Evolutionary conservation across 2,329 filamentous ascomycete genomes (phyloP).

Genomic region (Chaetothyriales sp.): DNA sequence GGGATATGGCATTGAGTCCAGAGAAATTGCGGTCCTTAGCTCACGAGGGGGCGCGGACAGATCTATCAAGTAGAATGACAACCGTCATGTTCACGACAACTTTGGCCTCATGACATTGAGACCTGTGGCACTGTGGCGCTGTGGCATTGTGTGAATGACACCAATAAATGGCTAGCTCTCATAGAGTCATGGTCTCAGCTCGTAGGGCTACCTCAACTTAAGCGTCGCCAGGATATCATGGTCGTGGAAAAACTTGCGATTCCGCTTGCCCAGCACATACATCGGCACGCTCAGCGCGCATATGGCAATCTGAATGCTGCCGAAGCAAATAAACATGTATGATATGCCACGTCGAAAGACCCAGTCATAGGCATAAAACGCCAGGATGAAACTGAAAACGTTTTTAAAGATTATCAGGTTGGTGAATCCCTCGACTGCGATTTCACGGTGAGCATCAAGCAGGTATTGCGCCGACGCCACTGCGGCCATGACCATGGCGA

Average conservation of each 20-base stretch:
- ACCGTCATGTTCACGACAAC: too few species aligned
- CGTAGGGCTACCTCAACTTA: slow-evolving; percentile 20
- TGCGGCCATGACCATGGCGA: slow-evolving; percentile 82
- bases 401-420: slow-evolving; percentile 90
- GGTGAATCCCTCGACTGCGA: slow-evolving; percentile 77
- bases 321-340: slow-evolving; percentile 52
- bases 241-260: slow-evolving; percentile 59
- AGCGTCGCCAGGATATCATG: slow-evolving; percentile 51
- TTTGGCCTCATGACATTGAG: too few species aligned
- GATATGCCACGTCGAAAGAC: slow-evolving; percentile 45
- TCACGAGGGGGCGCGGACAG: too few species aligned
- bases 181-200: not conserved
- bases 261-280: slow-evolving; percentile 65
- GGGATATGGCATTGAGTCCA: too few species aligned
- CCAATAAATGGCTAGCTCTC: too few species aligned
- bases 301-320: slow-evolving; percentile 60
- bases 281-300: slow-evolving; percentile 61
- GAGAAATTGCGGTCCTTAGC: too few species aligned
- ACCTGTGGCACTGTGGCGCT: too few species aligned
- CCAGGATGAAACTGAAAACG: slow-evolving; percentile 74
- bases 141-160: too few species aligned
- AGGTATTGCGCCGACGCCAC: slow-evolving; percentile 77
- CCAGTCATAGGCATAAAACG: slow-evolving; percentile 76
- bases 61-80: too few species aligned
- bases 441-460: slow-evolving; percentile 81